Evolutionary conservation across 2,329 filamentous ascomycete genomes (phyloP), one percentile per base, ranked within the genome.

Genomic region (Aspergillus floridensis): DNA sequence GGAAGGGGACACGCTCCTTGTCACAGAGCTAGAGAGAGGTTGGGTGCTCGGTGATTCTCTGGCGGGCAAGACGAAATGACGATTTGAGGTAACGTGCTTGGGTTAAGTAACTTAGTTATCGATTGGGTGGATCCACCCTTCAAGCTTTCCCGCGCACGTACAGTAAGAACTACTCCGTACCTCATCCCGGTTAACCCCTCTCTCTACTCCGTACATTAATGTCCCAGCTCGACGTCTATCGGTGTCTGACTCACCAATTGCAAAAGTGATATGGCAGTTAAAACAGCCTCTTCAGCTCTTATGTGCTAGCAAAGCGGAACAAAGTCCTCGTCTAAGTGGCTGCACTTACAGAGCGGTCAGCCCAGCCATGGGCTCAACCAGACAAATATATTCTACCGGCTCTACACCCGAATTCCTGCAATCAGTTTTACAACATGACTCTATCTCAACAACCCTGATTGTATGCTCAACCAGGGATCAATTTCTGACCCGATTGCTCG

Each of bases 381-480:
- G 64, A 49, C 67, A 59, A 44, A 66, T 76, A 63, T 62, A 68
- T 59, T 86, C 83, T 5, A 81, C 82, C 8, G 82, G 88, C 67
- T 79, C 67, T 48, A 67, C 81, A 26, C 72, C 77, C 14, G 76
- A 77, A 31, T 77, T 96, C 49, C 80, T 96, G 51, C 78, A 83
- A 55, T 83, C 87, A 70, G 75, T 93, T 55, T 75, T 93, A 56
- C 73, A 82, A 4, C 74, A 80, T 44, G 81, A 87, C 59, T 66
- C 73, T 3, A 73, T 84, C 57, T 84, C 85, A 2, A 88, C 87
- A 0, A 89, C 86, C 0, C 74, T 96, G 49, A 74, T 96, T 60
- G 77, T 96, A 62, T 92, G 91, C 73, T 86, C 83, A 16, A 80
- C 85, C 0, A 85, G 84, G 59, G 76, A 83, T 0, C 80, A 82